Base-by-base conservation (phyloP, 129 eudicot genomes). In the Calendula officinalis region DNA sequence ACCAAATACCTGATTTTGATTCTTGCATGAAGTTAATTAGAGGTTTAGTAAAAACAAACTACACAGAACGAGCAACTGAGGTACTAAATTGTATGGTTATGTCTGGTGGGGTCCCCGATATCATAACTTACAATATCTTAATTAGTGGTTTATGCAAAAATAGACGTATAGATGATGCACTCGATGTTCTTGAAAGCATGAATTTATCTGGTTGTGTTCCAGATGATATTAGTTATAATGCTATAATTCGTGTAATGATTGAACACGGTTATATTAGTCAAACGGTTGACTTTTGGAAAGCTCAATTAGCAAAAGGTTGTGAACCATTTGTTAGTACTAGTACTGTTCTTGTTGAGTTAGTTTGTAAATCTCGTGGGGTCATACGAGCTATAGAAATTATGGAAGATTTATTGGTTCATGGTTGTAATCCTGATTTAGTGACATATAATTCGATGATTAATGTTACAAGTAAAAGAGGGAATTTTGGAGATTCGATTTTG, bases 31-130 rank as follows among this genome's bases (percentile, higher is more conserved):
- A 73, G 48, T 12, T 90, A 60, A 80, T 90, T 37, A 82, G 97
- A 71, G 95, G 92, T 34, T 89, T 81, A 46, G 61, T 77, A 17
- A 81, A 81, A 47, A 27, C 52, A 40, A 61, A 66, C 46, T 79
- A 54, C 8, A 63, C 41, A 39, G 92, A 78, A 35, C 73, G 78
- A 78, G 97, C 97, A 54, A 68, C 70, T 7, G 80, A 73, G 42
- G 75, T 84, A 50, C 73, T 90, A 44, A 75, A 78, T 30, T 56
- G 74, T 60, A 78, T 90, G 86, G 89, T 90, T 51, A 77, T 86
- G 97, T 84, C 89, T 0, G 97, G 97, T 75, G 95, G 95, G 37
- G 70, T 84, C 57, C 92, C 92, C 0, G 97, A 90, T 77, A 79
- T 84, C 51, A 84, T 86, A 54, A 90, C 97, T 43, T 84, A 84